These are phyloP conservation scores for Tarenaya hassleriana DNA, from an alignment of 345 rosid genomes.

Conservation along the genomic window DNA sequence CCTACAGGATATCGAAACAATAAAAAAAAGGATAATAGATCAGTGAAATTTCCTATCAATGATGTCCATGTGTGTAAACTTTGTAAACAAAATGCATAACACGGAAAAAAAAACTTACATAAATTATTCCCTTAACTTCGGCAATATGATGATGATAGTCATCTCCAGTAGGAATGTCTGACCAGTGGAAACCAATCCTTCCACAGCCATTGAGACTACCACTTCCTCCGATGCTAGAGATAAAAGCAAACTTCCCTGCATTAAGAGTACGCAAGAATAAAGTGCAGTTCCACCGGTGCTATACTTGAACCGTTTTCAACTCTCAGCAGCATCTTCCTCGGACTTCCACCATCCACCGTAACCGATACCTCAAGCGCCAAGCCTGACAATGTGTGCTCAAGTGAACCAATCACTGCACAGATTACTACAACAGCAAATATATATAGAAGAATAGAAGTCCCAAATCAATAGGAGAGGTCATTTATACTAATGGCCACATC, in stretches of 20 bases:
- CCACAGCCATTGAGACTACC: slow-evolving; percentile 86
- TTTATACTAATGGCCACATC: too few species aligned
- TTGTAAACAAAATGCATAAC: too few species aligned
- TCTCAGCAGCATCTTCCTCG: slow-evolving; percentile 44
- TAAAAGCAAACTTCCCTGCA: slow-evolving; percentile 44
- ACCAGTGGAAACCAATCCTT: slow-evolving; percentile 88
- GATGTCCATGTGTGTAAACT: too few species aligned
- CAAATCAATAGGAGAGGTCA: too few species aligned
- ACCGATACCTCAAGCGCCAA: slow-evolving; percentile 68
- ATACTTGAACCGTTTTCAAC: slow-evolving; percentile 32
- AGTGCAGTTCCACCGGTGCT: slow-evolving; percentile 91
- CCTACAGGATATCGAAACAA: slow-evolving; percentile 40
- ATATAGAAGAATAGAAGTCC: too few species aligned
- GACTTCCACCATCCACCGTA: slow-evolving; percentile 79
- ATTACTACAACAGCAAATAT: not conserved
- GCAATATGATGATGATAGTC: slow-evolving; percentile 71
- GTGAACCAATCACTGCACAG: slow-evolving; percentile 84
- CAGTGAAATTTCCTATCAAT: not conserved
- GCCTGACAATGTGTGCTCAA: slow-evolving; percentile 75
- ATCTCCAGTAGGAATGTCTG: slow-evolving; percentile 69
- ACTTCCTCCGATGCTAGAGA: slow-evolving; percentile 71
- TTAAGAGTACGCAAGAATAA: slow-evolving; percentile 49
- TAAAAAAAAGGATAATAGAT: not conserved
- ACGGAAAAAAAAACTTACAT: slow-evolving; percentile 36
- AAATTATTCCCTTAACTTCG: slow-evolving; percentile 64